A percentile compares a stretch with the other conserved stretches of the same genome.
Evolutionary conservation across 768 basidiomycete species (phyloP).

Genomic region (Leccinum rimulosum): DNA sequence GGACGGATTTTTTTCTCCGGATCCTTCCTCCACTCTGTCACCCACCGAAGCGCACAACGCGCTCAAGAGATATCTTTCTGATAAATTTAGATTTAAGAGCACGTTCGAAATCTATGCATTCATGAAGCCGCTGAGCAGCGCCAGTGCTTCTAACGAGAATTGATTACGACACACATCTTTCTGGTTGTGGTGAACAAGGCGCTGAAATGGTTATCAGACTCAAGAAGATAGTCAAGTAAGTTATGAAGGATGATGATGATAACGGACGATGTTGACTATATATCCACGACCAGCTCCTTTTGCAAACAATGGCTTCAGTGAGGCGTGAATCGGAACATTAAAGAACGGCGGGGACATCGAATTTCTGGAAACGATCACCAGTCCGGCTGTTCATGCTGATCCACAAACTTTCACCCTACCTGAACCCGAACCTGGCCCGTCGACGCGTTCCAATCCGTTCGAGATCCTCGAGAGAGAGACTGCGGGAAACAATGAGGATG

Average conservation of each 20-base stretch:
- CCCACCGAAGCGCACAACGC: slow-evolving; percentile 48
- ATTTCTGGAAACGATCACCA: slow-evolving; percentile 36
- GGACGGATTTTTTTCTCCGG: slow-evolving; percentile 40
- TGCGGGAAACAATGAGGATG: background rate
- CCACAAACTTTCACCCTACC: background rate
- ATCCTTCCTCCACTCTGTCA: slow-evolving; percentile 31
- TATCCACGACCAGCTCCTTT: slow-evolving; percentile 34
- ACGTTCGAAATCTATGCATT: slow-evolving; percentile 49
- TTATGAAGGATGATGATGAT: slow-evolving; percentile 3
- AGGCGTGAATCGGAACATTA: background rate
- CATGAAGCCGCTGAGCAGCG: slow-evolving; percentile 34
- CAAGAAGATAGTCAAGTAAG: slow-evolving; percentile 52
- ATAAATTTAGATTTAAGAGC: slow-evolving; percentile 41
- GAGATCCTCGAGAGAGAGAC: slow-evolving; percentile 6
- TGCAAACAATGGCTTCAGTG: slow-evolving; percentile 39
- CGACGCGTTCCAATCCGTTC: slow-evolving; percentile 17
- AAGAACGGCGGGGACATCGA: slow-evolving; percentile 42
- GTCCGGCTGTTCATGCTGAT: background rate
- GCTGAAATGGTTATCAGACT: slow-evolving; percentile 30
- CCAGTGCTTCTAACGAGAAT: slow-evolving; percentile 34
- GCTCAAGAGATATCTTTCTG: slow-evolving; percentile 42
- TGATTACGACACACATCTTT: slow-evolving; percentile 39
- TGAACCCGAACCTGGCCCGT: slow-evolving; percentile 5
- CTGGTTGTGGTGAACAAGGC: background rate
- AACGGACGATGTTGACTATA: slow-evolving; percentile 2